These are phyloP conservation scores for Coemansia sp. DNA, from an alignment of 192 early-diverging fungal genomes.

Conservation along the genomic window DNA sequence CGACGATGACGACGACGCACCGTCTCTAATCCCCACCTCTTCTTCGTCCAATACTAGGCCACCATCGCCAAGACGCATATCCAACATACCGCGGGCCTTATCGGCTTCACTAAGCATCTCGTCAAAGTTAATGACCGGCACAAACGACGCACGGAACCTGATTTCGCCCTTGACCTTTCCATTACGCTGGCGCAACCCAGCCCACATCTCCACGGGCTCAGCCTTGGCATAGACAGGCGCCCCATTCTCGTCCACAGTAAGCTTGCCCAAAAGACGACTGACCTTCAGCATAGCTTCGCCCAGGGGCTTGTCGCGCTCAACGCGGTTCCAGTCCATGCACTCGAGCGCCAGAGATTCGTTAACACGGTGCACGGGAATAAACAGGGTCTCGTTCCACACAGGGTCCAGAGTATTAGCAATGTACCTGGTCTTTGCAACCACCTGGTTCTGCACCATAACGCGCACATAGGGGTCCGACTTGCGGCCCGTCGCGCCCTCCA, in stretches of 20 bases:
- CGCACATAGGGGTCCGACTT: conserved; percentile 93
- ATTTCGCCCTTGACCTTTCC: conserved; percentile 61
- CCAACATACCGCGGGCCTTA: conserved; percentile 32
- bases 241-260: conserved; percentile 28
- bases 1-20: background rate
- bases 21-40: conserved; percentile 7
- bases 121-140: conserved; percentile 57
- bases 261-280: conserved; percentile 55
- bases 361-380: conserved; percentile 75
- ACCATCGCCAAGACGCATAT: conserved; percentile 39
- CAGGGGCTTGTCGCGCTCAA: conserved; percentile 81
- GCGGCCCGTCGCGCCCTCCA: conserved; percentile 71
- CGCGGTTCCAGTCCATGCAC: conserved; percentile 85
- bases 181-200: conserved; percentile 57
- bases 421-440: conserved; percentile 74
- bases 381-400: conserved; percentile 88
- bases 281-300: conserved; percentile 67
- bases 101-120: conserved; percentile 48
- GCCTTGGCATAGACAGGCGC: conserved; percentile 42
- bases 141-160: conserved; percentile 59
- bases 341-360: conserved; percentile 74
- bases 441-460: conserved; percentile 60
- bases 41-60: conserved; percentile 47
- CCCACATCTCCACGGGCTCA: conserved; percentile 56
- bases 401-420: conserved; percentile 85